These are phyloP conservation scores for Cadophora sp. DNA, from an alignment of 2,329 filamentous ascomycete species.

Conservation along the genomic window DNA sequence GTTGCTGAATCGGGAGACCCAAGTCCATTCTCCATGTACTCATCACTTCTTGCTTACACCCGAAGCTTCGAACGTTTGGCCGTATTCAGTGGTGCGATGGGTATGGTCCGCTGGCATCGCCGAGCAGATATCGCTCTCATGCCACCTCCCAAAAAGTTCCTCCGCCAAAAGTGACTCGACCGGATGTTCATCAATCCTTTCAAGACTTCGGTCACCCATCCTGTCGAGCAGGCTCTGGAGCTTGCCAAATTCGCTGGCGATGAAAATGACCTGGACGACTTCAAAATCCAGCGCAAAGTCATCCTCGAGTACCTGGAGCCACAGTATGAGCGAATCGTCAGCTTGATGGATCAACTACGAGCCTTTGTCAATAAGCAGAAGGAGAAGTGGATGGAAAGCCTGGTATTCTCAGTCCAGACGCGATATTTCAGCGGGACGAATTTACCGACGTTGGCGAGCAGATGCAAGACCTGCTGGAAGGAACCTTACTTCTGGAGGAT, in stretches of 20 bases:
- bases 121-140: background rate
- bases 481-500: background rate
- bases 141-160: background rate
- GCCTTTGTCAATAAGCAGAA: background rate
- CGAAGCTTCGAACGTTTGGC: background rate
- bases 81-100: background rate
- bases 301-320: conserved; percentile 11
- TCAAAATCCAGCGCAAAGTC: background rate
- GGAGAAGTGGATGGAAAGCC: background rate
- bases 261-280: background rate
- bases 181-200: background rate
- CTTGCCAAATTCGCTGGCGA: conserved; percentile 12
- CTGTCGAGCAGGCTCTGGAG: background rate
- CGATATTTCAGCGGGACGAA: background rate
- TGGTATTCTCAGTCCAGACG: background rate
- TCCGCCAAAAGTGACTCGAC: background rate
- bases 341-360: background rate
- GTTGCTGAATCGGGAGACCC: background rate
- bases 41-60: background rate
- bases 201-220: background rate
- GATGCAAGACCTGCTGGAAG: background rate
- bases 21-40: background rate
- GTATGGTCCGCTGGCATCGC: background rate
- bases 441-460: background rate
- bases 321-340: conserved; percentile 8